Evolutionary conservation across 2,329 filamentous ascomycete genomes (phyloP).

Genomic region (Paracoccidioides lutzii): DNA sequence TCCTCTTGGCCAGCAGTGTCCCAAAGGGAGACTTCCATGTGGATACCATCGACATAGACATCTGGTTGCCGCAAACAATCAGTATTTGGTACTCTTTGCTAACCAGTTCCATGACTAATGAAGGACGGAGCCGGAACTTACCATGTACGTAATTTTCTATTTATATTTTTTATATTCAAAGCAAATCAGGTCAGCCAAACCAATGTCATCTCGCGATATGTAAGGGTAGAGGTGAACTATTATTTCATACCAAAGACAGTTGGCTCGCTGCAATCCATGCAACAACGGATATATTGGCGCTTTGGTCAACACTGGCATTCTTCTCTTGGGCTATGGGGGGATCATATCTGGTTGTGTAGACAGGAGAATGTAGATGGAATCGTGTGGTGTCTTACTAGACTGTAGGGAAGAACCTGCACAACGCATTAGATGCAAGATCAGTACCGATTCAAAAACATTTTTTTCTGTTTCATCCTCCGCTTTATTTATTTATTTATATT

Average conservation of each 20-base stretch:
- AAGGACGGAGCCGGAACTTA: constrained; percentile 32
- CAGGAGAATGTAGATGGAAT: background rate
- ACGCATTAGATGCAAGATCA: constrained; percentile 4
- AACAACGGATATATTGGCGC: constrained; percentile 4
- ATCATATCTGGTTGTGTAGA: background rate
- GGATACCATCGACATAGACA: constrained; percentile 93
- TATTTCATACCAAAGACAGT: constrained; percentile 60
- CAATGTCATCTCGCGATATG: constrained; percentile 3
- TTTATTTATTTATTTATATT: background rate
- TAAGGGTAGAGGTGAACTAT: constrained; percentile 11
- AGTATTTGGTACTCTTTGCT: background rate
- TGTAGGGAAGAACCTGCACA: constrained; percentile 75
- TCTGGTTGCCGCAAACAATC: constrained; percentile 41
- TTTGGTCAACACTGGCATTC: constrained; percentile 5
- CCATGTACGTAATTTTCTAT: constrained; percentile 94
- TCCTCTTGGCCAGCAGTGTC: constrained; percentile 98
- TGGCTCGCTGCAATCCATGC: constrained; percentile 50
- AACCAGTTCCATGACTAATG: background rate
- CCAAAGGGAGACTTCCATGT: constrained; percentile 96
- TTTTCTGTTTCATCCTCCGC: too few relatives aligned
- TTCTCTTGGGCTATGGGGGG: constrained; percentile 12
- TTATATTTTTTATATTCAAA: constrained; percentile 18
- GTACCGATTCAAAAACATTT: background rate
- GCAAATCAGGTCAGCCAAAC: background rate
- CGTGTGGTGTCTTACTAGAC: constrained; percentile 57